phyloP scores from a whole-genome alignment of 140 eudicot species.

The Erigeron philadelphicus region DNA sequence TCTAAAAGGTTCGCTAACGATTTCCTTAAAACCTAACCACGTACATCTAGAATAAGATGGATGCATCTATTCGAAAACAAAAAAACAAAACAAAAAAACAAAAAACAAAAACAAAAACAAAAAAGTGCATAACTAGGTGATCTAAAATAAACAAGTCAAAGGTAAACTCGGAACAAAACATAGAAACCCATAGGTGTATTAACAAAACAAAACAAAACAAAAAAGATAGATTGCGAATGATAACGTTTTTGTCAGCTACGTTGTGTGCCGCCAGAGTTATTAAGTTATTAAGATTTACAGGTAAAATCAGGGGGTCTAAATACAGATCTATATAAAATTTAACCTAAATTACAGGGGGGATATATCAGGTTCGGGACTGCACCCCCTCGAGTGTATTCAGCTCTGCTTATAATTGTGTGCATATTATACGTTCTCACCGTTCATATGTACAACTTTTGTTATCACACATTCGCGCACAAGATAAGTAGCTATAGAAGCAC shows the following conservation, averaged over 20 bases:
- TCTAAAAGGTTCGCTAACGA: not conserved
- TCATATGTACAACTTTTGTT: too few relatives aligned
- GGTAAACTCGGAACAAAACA: not conserved
- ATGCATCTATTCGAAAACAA: not conserved
- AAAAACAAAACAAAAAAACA: not conserved
- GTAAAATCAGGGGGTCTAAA: too few relatives aligned
- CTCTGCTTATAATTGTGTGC: too few relatives aligned
- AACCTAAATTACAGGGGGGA: too few relatives aligned
- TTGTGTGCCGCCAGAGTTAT: too few relatives aligned
- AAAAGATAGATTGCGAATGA: not conserved
- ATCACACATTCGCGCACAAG: not conserved
- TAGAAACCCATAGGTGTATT: not conserved
- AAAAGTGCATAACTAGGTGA: not conserved
- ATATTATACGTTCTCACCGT: too few relatives aligned
- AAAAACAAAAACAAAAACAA: not conserved
- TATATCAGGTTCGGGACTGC: too few relatives aligned
- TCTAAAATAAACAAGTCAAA: not conserved
- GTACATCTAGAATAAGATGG: not conserved
- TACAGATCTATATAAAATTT: too few relatives aligned
- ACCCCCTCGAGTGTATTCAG: too few relatives aligned
- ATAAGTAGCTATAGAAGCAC: conserved; percentile 10
- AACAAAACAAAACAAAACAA: not conserved
- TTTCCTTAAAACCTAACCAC: not conserved
- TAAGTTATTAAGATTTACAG: too few relatives aligned
- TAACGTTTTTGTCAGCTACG: not conserved